Base-by-base conservation (phyloP, 2,329 filamentous ascomycete species). In the Cordyceps sp. region DNA sequence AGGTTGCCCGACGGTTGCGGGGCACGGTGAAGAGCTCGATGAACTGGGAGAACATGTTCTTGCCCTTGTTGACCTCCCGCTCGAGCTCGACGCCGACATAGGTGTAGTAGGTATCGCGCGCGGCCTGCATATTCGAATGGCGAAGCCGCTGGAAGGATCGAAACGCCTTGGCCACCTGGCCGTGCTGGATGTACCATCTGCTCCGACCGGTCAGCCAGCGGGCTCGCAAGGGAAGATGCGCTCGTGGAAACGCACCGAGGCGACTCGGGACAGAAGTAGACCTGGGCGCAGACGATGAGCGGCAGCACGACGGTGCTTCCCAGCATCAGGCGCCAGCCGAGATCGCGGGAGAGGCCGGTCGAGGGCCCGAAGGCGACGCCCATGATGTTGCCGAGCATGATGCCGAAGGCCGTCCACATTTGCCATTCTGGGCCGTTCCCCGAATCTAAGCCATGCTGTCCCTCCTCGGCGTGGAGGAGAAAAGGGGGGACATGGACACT, bases 391-490 rank as follows among this genome's bases (percentile, higher is more conserved):
- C 69, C 69, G 4, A 64, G 42, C 41, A 57, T 52, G 37, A 61
- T 60, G 16, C 59, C 36, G 26, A 41, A 42, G n/a, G 36, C 37
- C 7, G 34, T 42, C 40, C 40, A 41, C 40, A 42, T 42, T 37
- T 53, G 64, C 79, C 80, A 86, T 35, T 36, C 36, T 42, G 39
- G n/a, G n/a, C n/a, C n/a, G n/a, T n/a, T n/a, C n/a, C n/a, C n/a
- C n/a, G n/a, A n/a, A n/a, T n/a, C n/a, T n/a, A n/a, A n/a, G n/a
- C n/a, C n/a, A n/a, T n/a, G n/a, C n/a, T n/a, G n/a, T n/a, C n/a
- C n/a, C n/a, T n/a, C n/a, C n/a, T n/a, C n/a, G n/a, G n/a, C n/a
- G n/a, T n/a, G n/a, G n/a, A n/a, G n/a, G n/a, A n/a, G n/a, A n/a
- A n/a, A n/a, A n/a, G n/a, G n/a, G n/a, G n/a, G n/a, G n/a, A n/a